These are phyloP conservation scores for Dysphania ambrosioides DNA, from an alignment of 148 eudicot genomes.

Conservation along the genomic window DNA sequence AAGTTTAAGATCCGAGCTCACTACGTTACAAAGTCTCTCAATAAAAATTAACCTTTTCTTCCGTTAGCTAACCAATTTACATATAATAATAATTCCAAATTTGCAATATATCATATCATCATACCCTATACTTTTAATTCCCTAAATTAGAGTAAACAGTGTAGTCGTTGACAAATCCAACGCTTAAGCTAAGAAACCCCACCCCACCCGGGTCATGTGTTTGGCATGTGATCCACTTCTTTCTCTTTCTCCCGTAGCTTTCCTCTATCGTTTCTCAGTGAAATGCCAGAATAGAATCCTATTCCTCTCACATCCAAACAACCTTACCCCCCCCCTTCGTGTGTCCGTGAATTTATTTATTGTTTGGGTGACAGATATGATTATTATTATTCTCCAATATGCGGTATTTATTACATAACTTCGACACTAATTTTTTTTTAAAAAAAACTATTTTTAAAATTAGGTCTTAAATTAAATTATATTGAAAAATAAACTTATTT, in stretches of 20 bases:
- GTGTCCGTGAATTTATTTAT: constrained; percentile 32
- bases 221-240: constrained; percentile 26
- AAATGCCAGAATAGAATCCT: constrained; percentile 7
- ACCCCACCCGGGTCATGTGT: constrained; percentile 19
- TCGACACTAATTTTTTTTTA: no score
- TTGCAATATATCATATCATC: no score
- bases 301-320: background rate
- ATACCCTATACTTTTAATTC: background rate
- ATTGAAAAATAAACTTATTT: no score
- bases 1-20: background rate
- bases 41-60: no score
- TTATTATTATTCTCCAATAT: constrained; percentile 8
- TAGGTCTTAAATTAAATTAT: no score
- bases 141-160: background rate
- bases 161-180: background rate
- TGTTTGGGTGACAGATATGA: constrained; percentile 7
- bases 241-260: background rate
- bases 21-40: background rate
- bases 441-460: no score
- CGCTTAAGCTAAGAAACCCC: no score
- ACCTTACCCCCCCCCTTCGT: background rate
- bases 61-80: background rate
- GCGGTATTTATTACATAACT: background rate
- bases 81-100: background rate
- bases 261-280: background rate